These are phyloP conservation scores for Leptographium procerum DNA, from an alignment of 2,329 filamentous ascomycete species.

Conservation along the genomic window DNA sequence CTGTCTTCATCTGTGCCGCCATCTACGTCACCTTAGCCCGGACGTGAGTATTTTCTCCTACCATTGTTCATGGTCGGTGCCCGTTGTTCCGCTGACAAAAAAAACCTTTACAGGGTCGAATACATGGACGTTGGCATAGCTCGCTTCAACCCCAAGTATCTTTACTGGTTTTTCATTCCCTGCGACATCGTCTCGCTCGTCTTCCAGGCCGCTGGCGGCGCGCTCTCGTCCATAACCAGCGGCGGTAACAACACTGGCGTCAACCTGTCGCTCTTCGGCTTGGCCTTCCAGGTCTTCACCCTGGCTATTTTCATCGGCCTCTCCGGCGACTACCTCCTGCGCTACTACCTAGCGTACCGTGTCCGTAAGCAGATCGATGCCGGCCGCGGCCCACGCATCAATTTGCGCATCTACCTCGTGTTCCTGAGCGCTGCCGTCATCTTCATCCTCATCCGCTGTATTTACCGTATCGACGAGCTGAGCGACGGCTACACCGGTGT, in stretches of 20 bases:
- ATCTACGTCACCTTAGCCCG: constrained; percentile 50
- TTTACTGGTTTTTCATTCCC: constrained; percentile 37
- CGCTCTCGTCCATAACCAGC: constrained; percentile 31
- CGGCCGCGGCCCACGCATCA: background rate
- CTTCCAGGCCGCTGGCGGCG: constrained; percentile 45
- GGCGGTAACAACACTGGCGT: constrained; percentile 36
- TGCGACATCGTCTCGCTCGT: constrained; percentile 43
- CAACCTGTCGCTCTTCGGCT: constrained; percentile 39
- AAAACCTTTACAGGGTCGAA: constrained; percentile 20
- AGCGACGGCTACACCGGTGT: constrained; percentile 47
- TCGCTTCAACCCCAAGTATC: constrained; percentile 27
- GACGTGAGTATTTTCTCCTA: constrained; percentile 6
- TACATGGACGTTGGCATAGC: constrained; percentile 25
- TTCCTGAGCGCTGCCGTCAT: constrained; percentile 43
- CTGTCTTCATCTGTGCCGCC: constrained; percentile 48
- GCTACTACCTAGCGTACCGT: constrained; percentile 19
- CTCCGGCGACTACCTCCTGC: constrained; percentile 35
- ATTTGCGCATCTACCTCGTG: constrained; percentile 30
- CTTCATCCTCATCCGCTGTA: constrained; percentile 47
- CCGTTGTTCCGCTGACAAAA: background rate
- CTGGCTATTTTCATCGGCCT: constrained; percentile 39
- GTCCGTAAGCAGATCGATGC: background rate
- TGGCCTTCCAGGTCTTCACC: constrained; percentile 46
- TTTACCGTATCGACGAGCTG: constrained; percentile 50
- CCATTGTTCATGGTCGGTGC: background rate